These are phyloP conservation scores for Dendrobium nobile DNA, from an alignment of 106 monocot species.

Conservation along the genomic window DNA sequence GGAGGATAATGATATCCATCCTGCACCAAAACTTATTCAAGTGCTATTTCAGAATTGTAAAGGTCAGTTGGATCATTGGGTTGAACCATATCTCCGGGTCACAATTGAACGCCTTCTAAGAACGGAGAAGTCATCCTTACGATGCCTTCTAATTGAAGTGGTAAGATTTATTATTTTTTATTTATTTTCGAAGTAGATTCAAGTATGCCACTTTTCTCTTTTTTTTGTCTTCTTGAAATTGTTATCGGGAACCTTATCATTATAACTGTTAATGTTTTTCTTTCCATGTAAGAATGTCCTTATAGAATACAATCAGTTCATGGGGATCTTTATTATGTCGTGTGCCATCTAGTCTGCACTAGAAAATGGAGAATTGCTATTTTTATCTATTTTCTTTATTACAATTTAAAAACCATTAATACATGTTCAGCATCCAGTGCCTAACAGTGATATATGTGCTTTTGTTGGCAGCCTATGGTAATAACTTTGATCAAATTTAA, in stretches of 20 bases:
- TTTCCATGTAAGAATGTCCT: neutral
- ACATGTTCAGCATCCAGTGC: neutral
- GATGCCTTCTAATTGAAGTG: conserved; percentile 86
- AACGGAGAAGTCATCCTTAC: conserved; percentile 62
- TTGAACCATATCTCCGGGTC: conserved; percentile 90
- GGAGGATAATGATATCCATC: conserved; percentile 83
- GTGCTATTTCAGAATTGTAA: conserved; percentile 96
- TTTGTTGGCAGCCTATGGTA: neutral
- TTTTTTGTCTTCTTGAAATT: neutral
- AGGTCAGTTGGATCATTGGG: conserved; percentile 99
- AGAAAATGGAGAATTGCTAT: neutral
- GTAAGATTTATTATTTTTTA: conserved; percentile 31
- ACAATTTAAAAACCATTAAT: neutral
- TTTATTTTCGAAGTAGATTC: neutral
- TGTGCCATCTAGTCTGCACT: neutral
- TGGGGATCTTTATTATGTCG: neutral
- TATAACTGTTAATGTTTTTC: neutral
- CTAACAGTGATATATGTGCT: neutral
- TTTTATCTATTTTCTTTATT: neutral
- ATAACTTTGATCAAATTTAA: neutral
- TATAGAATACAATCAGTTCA: neutral
- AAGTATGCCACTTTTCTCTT: neutral
- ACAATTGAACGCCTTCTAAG: conserved; percentile 73
- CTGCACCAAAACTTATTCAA: conserved; percentile 98
- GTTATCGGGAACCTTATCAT: neutral